Conservation (phyloP, 768 basidiomycete genomes). For the Termitomyces sp. region DNA sequence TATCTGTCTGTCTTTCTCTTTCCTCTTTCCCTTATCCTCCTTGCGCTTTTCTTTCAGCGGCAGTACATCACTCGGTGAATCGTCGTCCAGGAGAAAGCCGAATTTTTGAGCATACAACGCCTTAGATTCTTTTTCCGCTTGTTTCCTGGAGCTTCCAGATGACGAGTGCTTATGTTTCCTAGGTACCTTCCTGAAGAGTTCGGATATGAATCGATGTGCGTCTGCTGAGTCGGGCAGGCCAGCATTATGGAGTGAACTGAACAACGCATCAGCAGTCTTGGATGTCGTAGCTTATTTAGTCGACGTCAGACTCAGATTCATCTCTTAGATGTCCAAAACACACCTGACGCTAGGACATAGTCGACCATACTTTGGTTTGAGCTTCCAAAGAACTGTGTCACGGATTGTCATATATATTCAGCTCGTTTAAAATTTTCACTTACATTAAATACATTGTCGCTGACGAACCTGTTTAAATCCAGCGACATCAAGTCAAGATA, state of each 20-base stretch:
- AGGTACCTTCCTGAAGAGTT: conserved; percentile 75
- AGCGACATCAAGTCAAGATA: conserved; percentile 42
- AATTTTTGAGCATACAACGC: conserved; percentile 68
- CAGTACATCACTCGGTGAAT: conserved; percentile 36
- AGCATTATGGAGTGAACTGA: conserved; percentile 63
- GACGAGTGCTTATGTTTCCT: conserved; percentile 62
- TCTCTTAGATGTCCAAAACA: conserved; percentile 14
- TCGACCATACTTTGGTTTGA: conserved; percentile 82
- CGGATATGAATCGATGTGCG: conserved; percentile 72
- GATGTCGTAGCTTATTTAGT: conserved; percentile 61
- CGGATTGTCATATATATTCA: background rate
- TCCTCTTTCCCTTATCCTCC: conserved; percentile 39
- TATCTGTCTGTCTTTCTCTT: conserved; percentile 58
- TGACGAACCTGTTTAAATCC: conserved; percentile 66
- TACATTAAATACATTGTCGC: conserved; percentile 71
- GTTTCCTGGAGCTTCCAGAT: conserved; percentile 43
- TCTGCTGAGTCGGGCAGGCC: conserved; percentile 81
- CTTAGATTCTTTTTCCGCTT: conserved; percentile 73
- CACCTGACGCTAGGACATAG: conserved; percentile 84
- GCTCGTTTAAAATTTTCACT: conserved; percentile 17
- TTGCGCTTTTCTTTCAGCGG: conserved; percentile 36
- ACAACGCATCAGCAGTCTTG: conserved; percentile 76
- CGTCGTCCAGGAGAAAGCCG: conserved; percentile 80
- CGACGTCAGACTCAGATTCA: conserved; percentile 1
- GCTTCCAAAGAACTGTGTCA: conserved; percentile 68